These are phyloP conservation scores for Hypoxylon cercidicola DNA, from an alignment of 495 filamentous ascomycete genomes.

Conservation along the genomic window DNA sequence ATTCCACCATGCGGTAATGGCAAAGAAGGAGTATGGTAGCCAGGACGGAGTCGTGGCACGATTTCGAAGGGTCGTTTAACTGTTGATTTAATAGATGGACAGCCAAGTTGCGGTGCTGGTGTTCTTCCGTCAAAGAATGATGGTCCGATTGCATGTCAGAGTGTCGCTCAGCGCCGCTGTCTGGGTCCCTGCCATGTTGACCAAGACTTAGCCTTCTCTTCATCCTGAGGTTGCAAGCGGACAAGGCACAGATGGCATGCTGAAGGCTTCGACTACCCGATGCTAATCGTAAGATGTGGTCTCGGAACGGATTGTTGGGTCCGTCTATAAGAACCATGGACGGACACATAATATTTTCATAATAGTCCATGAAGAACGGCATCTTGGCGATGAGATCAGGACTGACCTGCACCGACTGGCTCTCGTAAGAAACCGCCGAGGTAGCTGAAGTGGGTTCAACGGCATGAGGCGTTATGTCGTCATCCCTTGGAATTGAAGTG, in stretches of 20 bases:
- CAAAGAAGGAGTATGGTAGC: slow-evolving; percentile 90
- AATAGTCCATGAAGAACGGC: slow-evolving; percentile 76
- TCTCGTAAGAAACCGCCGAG: slow-evolving; percentile 46
- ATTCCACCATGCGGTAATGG: slow-evolving; percentile 93
- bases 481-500: slow-evolving; percentile 51
- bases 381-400: slow-evolving; percentile 65
- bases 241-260: slow-evolving; percentile 90
- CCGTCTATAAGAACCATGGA: slow-evolving; percentile 92
- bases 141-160: slow-evolving; percentile 55
- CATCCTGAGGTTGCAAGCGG: slow-evolving; percentile 83
- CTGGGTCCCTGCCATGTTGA: slow-evolving; percentile 56
- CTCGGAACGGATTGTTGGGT: slow-evolving; percentile 83
- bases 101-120: slow-evolving; percentile 80
- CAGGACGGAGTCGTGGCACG: slow-evolving; percentile 85
- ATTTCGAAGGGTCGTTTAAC: slow-evolving; percentile 75
- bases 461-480: slow-evolving; percentile 51
- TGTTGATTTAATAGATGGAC: slow-evolving; percentile 86
- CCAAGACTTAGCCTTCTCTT: slow-evolving; percentile 65
- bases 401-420: slow-evolving; percentile 53
- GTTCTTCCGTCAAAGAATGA: slow-evolving; percentile 74
- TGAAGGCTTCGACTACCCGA: slow-evolving; percentile 82
- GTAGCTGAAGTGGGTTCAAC: slow-evolving; percentile 37
- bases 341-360: slow-evolving; percentile 89
- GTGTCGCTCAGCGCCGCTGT: slow-evolving; percentile 44
- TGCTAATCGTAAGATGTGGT: slow-evolving; percentile 82